Evolutionary conservation across 1,284 basidiomycete genomes (phyloP).

Genomic region (Inonotus obliquus): DNA sequence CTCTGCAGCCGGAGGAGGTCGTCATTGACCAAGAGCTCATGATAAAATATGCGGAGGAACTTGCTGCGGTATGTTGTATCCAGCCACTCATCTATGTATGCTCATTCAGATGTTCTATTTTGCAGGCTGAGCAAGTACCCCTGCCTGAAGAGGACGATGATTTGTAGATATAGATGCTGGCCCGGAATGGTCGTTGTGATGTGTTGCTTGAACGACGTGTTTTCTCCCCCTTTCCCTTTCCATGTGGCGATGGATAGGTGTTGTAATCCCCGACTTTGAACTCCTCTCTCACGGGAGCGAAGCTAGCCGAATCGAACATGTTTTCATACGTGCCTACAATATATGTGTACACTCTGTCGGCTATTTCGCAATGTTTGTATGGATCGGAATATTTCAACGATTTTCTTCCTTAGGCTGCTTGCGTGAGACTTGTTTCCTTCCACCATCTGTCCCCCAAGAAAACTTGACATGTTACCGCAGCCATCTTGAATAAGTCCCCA

Average conservation of each 20-base stretch:
- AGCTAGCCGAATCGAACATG: slow-evolving; percentile 1
- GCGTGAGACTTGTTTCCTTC: neutral
- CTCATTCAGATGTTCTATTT: neutral
- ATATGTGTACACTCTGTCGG: neutral
- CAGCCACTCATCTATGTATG: neutral
- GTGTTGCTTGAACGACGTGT: neutral
- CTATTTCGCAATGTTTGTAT: neutral
- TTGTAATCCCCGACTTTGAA: neutral
- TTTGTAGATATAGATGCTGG: slow-evolving; percentile 37
- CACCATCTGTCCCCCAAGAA: neutral
- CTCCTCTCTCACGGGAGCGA: neutral
- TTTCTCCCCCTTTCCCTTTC: neutral
- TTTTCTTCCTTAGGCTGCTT: neutral
- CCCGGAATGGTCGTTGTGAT: slow-evolving; percentile 1
- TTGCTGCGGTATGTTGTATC: slow-evolving; percentile 50
- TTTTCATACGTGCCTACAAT: slow-evolving; percentile 7
- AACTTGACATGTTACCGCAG: neutral
- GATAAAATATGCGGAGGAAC: slow-evolving; percentile 79
- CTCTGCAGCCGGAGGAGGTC: slow-evolving; percentile 94
- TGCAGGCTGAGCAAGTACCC: slow-evolving; percentile 67
- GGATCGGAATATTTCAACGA: neutral
- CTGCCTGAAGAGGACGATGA: slow-evolving; percentile 81
- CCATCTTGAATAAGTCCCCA: neutral
- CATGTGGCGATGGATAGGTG: neutral
- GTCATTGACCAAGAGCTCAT: slow-evolving; percentile 80